A percentile compares a stretch with the other conserved stretches of the same genome.
phyloP scores from a whole-genome alignment of 352 stramenopile genomes.

The Peronospora belbahrii region DNA sequence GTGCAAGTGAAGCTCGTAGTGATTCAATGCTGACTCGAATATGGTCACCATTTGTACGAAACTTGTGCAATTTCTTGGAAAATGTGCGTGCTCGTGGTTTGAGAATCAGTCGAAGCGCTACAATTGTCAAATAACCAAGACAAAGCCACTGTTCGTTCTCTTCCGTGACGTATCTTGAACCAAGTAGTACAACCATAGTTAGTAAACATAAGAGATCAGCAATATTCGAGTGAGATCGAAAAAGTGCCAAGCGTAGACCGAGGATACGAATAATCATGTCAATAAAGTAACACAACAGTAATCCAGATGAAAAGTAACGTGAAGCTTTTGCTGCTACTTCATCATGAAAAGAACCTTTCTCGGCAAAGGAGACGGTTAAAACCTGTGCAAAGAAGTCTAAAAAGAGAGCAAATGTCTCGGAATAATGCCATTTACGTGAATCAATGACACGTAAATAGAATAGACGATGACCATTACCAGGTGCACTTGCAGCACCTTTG shows the following conservation, averaged over 20 bases:
- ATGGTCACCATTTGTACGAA: constrained; percentile 75
- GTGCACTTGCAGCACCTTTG: constrained; percentile 34
- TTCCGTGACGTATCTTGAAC: constrained; percentile 40
- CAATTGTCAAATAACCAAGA: constrained; percentile 57
- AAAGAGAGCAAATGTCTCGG: constrained; percentile 77
- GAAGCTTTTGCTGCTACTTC: constrained; percentile 60
- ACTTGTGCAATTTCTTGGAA: constrained; percentile 86
- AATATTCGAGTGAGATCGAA: constrained; percentile 79
- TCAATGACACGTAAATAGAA: constrained; percentile 81
- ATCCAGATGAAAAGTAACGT: constrained; percentile 60
- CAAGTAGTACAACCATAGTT: constrained; percentile 48
- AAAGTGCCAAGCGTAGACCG: constrained; percentile 61
- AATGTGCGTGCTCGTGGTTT: constrained; percentile 78
- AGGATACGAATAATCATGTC: constrained; percentile 78
- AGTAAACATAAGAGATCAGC: constrained; percentile 69
- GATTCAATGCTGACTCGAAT: constrained; percentile 84
- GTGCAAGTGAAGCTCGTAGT: constrained; percentile 61
- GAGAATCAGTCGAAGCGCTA: constrained; percentile 71
- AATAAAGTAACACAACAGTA: constrained; percentile 79
- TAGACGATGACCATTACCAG: constrained; percentile 52
- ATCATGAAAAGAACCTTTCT: constrained; percentile 48
- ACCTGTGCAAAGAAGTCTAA: constrained; percentile 84
- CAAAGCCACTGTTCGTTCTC: constrained; percentile 65
- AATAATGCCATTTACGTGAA: constrained; percentile 86
- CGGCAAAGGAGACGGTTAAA: constrained; percentile 69